These are phyloP conservation scores for Cladosporium sp. DNA, from an alignment of 2,329 filamentous ascomycete species.

Conservation along the genomic window DNA sequence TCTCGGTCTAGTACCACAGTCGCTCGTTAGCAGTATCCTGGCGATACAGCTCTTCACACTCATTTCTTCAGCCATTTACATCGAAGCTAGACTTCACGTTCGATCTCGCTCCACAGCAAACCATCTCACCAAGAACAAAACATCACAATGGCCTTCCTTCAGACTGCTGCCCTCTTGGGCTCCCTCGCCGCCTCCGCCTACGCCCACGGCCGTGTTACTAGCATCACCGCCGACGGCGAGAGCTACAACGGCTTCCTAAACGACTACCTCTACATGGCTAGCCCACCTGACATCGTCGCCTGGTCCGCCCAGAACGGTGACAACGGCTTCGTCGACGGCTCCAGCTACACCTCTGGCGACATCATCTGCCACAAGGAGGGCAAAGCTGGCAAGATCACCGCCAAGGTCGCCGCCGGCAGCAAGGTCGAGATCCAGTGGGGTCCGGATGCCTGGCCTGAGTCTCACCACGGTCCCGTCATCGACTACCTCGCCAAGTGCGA, in stretches of 20 bases:
- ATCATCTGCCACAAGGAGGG: conserved; percentile 50
- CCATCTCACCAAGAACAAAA: neutral
- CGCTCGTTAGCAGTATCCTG: conserved; percentile 13
- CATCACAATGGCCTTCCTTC: conserved; percentile 24
- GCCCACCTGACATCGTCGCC: conserved; percentile 6
- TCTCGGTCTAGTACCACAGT: conserved; percentile 13
- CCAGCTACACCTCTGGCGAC: conserved; percentile 21
- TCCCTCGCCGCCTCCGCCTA: conserved; percentile 14
- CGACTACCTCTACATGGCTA: conserved; percentile 10
- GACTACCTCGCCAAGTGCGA: conserved; percentile 60
- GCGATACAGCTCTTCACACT: conserved; percentile 7
- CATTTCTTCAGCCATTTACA: conserved; percentile 3
- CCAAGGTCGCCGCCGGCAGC: conserved; percentile 57
- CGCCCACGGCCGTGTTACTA: conserved; percentile 11
- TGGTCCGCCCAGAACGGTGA: conserved; percentile 32
- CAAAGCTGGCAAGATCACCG: conserved; percentile 47
- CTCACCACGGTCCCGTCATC: conserved; percentile 61
- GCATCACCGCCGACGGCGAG: conserved; percentile 8
- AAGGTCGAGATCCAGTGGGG: conserved; percentile 57
- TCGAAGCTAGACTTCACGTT: neutral
- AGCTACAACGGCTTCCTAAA: conserved; percentile 1
- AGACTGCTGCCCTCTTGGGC: conserved; percentile 26
- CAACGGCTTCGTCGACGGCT: conserved; percentile 30
- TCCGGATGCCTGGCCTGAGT: conserved; percentile 55
- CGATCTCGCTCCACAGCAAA: conserved; percentile 1